phyloP scores from a whole-genome alignment of 192 early-diverging fungal genomes.

The Coemansia sp. region DNA sequence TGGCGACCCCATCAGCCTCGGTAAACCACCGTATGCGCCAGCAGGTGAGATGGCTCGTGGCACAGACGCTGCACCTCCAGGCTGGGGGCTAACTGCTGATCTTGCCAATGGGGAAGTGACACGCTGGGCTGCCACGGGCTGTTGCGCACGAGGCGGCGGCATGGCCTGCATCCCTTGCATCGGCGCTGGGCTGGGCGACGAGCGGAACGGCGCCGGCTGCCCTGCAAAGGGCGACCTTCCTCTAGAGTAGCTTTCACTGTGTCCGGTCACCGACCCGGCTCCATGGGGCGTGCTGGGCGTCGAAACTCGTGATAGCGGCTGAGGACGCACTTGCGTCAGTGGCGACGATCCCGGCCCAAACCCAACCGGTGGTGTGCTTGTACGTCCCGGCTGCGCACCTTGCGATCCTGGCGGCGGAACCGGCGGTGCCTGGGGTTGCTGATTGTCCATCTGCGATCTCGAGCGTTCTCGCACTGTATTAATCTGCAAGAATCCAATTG shows the following conservation, averaged over 20 bases:
- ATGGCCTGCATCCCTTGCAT: constrained; percentile 4
- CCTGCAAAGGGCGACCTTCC: constrained; percentile 39
- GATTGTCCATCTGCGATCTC: constrained; percentile 23
- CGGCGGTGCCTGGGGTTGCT: constrained; percentile 33
- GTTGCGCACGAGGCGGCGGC: constrained; percentile 8
- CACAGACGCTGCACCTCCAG: neutral
- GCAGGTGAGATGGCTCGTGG: constrained; percentile 5
- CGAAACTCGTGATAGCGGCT: constrained; percentile 39
- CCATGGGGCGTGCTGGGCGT: constrained; percentile 28
- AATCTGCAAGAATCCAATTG: constrained; percentile 3
- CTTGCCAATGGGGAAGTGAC: constrained; percentile 45
- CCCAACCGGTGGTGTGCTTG: constrained; percentile 40
- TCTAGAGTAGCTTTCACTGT: constrained; percentile 4
- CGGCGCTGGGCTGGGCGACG: constrained; percentile 23
- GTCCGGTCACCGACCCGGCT: constrained; percentile 12
- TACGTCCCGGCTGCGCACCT: constrained; percentile 19
- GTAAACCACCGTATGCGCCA: constrained; percentile 7
- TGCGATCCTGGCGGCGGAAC: constrained; percentile 15
- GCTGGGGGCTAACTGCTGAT: constrained; percentile 10
- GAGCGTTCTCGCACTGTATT: neutral
- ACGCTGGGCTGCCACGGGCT: constrained; percentile 12
- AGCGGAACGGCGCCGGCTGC: constrained; percentile 35
- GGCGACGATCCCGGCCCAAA: constrained; percentile 53
- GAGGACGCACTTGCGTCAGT: constrained; percentile 41
- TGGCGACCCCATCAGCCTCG: constrained; percentile 21